Evolutionary conservation across 2,329 filamentous ascomycete species (phyloP).

Genomic region (Epichloe hybrida): DNA sequence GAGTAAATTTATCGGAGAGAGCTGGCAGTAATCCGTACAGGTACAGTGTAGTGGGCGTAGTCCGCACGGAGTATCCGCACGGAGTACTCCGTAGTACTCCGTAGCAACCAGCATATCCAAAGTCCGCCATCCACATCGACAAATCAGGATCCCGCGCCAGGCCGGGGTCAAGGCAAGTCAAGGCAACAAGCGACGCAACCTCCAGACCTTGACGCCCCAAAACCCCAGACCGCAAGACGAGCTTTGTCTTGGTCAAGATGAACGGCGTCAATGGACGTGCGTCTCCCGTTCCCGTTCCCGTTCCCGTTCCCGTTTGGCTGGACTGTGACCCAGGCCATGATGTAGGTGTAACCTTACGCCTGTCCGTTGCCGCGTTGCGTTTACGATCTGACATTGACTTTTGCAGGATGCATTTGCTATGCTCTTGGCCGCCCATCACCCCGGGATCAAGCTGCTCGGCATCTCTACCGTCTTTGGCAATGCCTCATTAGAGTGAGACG

Average conservation of each 20-base stretch:
- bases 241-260: conserved; percentile 8
- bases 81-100: too few relatives aligned
- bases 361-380: too few relatives aligned
- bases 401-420: conserved; percentile 83
- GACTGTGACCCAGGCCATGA: conserved; percentile 53
- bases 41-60: too few relatives aligned
- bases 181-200: neutral
- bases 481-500: conserved; percentile 51
- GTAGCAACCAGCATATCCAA: too few relatives aligned
- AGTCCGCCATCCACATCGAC: too few relatives aligned
- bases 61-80: too few relatives aligned
- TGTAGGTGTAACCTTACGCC: conserved; percentile 31
- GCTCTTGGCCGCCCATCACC: conserved; percentile 72
- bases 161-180: too few relatives aligned
- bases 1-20: too few relatives aligned
- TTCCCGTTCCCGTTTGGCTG: conserved; percentile 30
- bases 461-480: conserved; percentile 93
- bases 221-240: too few relatives aligned
- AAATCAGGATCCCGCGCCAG: too few relatives aligned
- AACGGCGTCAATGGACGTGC: conserved; percentile 8
- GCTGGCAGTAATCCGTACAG: too few relatives aligned
- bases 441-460: conserved; percentile 63
- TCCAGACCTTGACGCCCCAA: neutral
- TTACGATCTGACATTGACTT: neutral
- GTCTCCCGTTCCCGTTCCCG: conserved; percentile 34